Conservation (phyloP, 2,329 filamentous ascomycete genomes). For the Monilinia laxa region DNA sequence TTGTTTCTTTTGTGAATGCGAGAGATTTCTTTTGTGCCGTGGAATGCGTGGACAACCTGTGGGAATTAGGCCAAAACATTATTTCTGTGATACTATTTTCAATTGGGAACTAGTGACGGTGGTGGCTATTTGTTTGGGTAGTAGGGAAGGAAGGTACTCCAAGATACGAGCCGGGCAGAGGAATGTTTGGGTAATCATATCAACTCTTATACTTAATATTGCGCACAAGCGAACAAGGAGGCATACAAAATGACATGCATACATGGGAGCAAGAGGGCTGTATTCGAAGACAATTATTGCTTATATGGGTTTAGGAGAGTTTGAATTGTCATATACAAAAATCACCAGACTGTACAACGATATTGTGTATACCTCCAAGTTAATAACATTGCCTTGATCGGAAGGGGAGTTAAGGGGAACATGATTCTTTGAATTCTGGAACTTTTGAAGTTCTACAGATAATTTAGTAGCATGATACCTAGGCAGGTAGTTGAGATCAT, state of each 20-base stretch:
- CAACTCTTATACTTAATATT: conserved; percentile 16
- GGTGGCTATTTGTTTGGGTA: conserved; percentile 21
- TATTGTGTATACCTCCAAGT: conserved; percentile 22
- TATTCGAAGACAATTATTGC: conserved; percentile 14
- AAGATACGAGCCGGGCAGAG: neutral
- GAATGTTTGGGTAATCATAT: conserved; percentile 1
- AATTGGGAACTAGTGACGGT: conserved; percentile 3
- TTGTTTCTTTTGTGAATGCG: conserved; percentile 18
- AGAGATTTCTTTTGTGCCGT: neutral
- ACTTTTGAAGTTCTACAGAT: neutral
- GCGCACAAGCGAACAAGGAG: neutral
- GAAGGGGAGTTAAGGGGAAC: conserved; percentile 14
- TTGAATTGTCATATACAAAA: conserved; percentile 23
- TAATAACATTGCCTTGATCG: neutral
- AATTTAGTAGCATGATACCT: neutral
- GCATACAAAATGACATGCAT: conserved; percentile 8
- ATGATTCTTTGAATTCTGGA: neutral
- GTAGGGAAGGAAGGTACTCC: neutral
- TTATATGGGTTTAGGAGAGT: conserved; percentile 5
- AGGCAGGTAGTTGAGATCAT: neutral
- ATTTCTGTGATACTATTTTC: conserved; percentile 22
- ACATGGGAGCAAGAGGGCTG: neutral
- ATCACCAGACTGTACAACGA: conserved; percentile 26
- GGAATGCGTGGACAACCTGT: conserved; percentile 15
- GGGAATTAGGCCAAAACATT: conserved; percentile 17